Base-by-base conservation (phyloP, 768 basidiomycete species). In the Mycena crocata region DNA sequence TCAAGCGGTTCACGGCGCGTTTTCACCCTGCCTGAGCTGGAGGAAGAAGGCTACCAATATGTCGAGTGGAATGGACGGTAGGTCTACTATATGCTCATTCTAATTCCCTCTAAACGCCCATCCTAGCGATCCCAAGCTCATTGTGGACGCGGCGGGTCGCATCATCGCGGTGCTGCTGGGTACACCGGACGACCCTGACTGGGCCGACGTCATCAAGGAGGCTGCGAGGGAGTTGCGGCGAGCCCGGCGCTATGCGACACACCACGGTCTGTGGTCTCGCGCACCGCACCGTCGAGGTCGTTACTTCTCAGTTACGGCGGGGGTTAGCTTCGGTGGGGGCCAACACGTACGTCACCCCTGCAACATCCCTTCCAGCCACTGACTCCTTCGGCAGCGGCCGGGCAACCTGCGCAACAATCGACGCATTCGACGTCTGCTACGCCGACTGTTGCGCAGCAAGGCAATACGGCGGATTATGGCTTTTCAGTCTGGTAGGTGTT, bases 71-170 rank as follows among this genome's bases (percentile, higher is more conserved):
- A n/a, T n/a, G n/a, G n/a, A n/a, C n/a, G n/a, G n/a, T n/a, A n/a
- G n/a, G n/a, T n/a, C n/a, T n/a, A n/a, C n/a, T n/a, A n/a, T n/a
- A n/a, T n/a, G n/a, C n/a, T n/a, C n/a, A n/a, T n/a, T n/a, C n/a
- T n/a, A n/a, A n/a, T n/a, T n/a, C n/a, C n/a, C n/a, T n/a, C n/a
- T n/a, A n/a, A n/a, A n/a, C n/a, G n/a, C n/a, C n/a, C n/a, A n/a
- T n/a, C n/a, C n/a, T n/a, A n/a, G n/a, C 3, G 42, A 57, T 28
- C 55, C 55, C 39, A 57, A 57, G 21, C 24, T 57, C 37, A 57
- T 57, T 30, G 13, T 57, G 1, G 55, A 57, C 14, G 24, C 24
- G 1, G 40, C 42, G 2, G 55, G 55, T 6, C 37, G 55, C 1
- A 57, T 57, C 5, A 42, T 57, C 26, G 55, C 26, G 14, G 31